Evolutionary conservation across 306 rosid species (phyloP).

Genomic region (Purshia tridentata): DNA sequence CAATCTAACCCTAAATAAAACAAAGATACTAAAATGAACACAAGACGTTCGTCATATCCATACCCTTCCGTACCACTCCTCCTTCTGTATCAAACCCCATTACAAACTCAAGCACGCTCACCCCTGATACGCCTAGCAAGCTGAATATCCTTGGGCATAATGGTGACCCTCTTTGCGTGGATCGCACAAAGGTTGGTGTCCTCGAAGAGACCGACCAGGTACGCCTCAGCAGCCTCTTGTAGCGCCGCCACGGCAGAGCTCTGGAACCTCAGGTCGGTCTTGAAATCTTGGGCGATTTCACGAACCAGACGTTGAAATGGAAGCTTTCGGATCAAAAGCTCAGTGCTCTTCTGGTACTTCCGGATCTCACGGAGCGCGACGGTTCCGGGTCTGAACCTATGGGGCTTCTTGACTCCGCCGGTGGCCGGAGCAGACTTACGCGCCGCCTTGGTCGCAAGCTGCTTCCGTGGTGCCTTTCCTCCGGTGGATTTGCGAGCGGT

Average conservation of each 20-base stretch:
- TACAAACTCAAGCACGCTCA: constrained; percentile 16
- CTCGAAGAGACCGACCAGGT: constrained; percentile 32
- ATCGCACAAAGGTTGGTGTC: constrained; percentile 34
- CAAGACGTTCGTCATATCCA: neutral
- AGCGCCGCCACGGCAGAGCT: constrained; percentile 37
- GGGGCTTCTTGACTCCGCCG: constrained; percentile 42
- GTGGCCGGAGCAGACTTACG: constrained; percentile 39
- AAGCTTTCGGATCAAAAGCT: constrained; percentile 34
- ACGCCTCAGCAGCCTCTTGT: constrained; percentile 34
- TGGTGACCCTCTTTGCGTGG: constrained; percentile 33
- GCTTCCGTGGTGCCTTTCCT: constrained; percentile 36
- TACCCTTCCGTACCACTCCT: too few relatives aligned
- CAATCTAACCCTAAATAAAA: neutral
- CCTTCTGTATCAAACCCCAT: neutral
- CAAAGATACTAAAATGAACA: neutral
- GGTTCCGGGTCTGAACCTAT: constrained; percentile 35
- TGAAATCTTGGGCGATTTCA: constrained; percentile 37
- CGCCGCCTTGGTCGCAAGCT: constrained; percentile 38
- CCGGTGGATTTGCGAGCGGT: constrained; percentile 39
- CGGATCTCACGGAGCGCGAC: constrained; percentile 35
- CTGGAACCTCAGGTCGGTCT: constrained; percentile 36
- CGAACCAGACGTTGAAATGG: constrained; percentile 34
- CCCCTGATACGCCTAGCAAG: constrained; percentile 37
- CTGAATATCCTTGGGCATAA: constrained; percentile 33
- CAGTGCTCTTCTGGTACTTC: constrained; percentile 37